Conservation (phyloP, 495 filamentous ascomycete species). For the Xylaria cubensis region DNA sequence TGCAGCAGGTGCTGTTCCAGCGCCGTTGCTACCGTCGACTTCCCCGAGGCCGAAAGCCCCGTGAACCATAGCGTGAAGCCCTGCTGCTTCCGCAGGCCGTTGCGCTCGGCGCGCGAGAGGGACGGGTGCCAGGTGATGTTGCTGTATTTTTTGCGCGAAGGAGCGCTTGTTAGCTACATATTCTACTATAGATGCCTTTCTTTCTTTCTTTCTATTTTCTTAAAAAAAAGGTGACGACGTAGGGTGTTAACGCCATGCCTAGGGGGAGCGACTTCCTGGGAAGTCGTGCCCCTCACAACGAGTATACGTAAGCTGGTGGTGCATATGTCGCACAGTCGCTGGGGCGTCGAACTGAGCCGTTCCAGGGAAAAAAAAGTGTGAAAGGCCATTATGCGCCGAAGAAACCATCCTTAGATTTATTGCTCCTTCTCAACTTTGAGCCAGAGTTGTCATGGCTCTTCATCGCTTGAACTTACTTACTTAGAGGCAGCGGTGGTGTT, state of each 20-base stretch:
- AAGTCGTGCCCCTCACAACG: not conserved
- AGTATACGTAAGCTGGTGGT: not conserved
- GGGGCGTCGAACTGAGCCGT: not conserved
- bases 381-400: not conserved
- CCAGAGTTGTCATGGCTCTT: not conserved
- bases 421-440: not conserved
- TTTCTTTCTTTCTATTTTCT: not conserved
- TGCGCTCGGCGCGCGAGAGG: slow-evolving; percentile 85
- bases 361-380: not conserved
- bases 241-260: not conserved
- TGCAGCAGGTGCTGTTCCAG: slow-evolving; percentile 95
- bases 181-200: not conserved
- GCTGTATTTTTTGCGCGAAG: slow-evolving; percentile 52
- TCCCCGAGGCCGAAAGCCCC: slow-evolving; percentile 91
- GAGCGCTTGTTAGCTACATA: slow-evolving; percentile 5
- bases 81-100: slow-evolving; percentile 75
- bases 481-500: not conserved
- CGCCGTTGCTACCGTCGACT: slow-evolving; percentile 93
- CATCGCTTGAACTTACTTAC: not conserved
- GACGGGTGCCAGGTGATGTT: slow-evolving; percentile 99
- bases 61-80: slow-evolving; percentile 99
- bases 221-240: not conserved
- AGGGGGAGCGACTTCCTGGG: too few species aligned
- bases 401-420: not conserved
- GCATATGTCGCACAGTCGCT: not conserved